Evolutionary conservation across 495 filamentous ascomycete genomes (phyloP).

Genomic region (Penicillium crystallinum): DNA sequence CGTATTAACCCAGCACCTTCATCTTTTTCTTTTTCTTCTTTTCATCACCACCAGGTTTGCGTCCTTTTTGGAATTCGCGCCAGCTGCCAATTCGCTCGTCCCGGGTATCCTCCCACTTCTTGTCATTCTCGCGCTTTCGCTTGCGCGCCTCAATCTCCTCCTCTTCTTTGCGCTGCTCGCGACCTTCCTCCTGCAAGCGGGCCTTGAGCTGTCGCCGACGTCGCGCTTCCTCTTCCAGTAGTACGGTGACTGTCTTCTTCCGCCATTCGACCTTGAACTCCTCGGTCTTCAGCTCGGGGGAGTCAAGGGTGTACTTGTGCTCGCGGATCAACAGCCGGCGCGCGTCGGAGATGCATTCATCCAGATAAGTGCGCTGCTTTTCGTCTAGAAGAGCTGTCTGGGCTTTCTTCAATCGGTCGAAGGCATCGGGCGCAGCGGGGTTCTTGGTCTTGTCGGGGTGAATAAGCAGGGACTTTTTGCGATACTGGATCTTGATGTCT

Average conservation of each 20-base stretch:
- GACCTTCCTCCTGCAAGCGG: slow-evolving; percentile 92
- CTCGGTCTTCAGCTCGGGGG: slow-evolving; percentile 69
- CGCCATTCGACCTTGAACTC: slow-evolving; percentile 82
- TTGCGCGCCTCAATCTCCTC: slow-evolving; percentile 84
- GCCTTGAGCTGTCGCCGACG: slow-evolving; percentile 83
- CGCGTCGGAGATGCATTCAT: slow-evolving; percentile 94
- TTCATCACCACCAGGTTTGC: slow-evolving; percentile 42
- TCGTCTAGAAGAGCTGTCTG: slow-evolving; percentile 89
- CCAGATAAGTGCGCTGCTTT: slow-evolving; percentile 77
- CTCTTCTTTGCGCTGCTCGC: slow-evolving; percentile 81
- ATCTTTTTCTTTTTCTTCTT: slow-evolving; percentile 90
- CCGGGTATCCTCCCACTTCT: slow-evolving; percentile 88
- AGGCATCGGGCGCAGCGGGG: slow-evolving; percentile 85
- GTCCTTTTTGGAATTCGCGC: slow-evolving; percentile 81
- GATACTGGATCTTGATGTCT: slow-evolving; percentile 91
- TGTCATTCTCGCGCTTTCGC: slow-evolving; percentile 86
- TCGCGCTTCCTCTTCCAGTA: slow-evolving; percentile 88
- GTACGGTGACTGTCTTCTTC: slow-evolving; percentile 83
- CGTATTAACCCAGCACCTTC: slow-evolving; percentile 63
- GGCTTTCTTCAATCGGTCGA: slow-evolving; percentile 94
- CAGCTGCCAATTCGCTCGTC: slow-evolving; percentile 91
- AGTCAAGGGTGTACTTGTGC: slow-evolving; percentile 86
- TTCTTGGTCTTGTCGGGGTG: slow-evolving; percentile 98
- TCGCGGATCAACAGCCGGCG: slow-evolving; percentile 91
- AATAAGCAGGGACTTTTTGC: slow-evolving; percentile 94